A percentile compares a stretch with the other conserved stretches of the same genome.
Evolutionary conservation across 2,329 filamentous ascomycete species (phyloP).

Genomic region (Aspergillus latus): DNA sequence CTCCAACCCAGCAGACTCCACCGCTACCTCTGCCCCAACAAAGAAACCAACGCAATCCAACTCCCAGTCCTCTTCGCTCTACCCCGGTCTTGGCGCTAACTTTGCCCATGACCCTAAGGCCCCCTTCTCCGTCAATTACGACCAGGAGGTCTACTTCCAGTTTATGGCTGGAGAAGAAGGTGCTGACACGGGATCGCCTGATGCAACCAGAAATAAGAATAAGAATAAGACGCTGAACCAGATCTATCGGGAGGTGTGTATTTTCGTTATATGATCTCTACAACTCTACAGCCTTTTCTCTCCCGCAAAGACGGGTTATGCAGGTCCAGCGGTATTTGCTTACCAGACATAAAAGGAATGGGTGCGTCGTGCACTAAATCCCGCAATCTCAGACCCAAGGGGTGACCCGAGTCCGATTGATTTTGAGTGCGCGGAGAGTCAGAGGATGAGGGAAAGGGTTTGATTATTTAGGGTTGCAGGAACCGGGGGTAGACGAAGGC

Average conservation of each 20-base stretch:
- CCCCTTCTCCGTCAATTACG: constrained; percentile 28
- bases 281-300: too few species aligned
- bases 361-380: constrained; percentile 28
- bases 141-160: constrained; percentile 34
- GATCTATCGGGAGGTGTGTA: constrained; percentile 30
- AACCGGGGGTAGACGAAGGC: too few species aligned
- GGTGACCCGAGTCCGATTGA: constrained; percentile 28
- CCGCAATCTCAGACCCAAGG: constrained; percentile 29
- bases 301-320: too few species aligned
- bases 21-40: background rate
- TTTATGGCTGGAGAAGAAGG: constrained; percentile 24
- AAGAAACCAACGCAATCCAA: background rate
- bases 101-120: constrained; percentile 20
- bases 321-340: too few species aligned
- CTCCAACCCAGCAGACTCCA: background rate
- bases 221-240: constrained; percentile 30
- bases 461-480: background rate
- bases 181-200: background rate
- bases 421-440: constrained; percentile 30
- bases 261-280: too few species aligned
- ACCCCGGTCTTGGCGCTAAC: constrained; percentile 52
- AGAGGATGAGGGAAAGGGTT: constrained; percentile 17
- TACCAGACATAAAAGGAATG: constrained; percentile 23
- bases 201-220: constrained; percentile 12
- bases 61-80: constrained; percentile 22